Evolutionary conservation across 1,284 basidiomycete species (phyloP), one percentile per base, ranked within the genome.

Genomic region (Naganishia liquefaciens): DNA sequence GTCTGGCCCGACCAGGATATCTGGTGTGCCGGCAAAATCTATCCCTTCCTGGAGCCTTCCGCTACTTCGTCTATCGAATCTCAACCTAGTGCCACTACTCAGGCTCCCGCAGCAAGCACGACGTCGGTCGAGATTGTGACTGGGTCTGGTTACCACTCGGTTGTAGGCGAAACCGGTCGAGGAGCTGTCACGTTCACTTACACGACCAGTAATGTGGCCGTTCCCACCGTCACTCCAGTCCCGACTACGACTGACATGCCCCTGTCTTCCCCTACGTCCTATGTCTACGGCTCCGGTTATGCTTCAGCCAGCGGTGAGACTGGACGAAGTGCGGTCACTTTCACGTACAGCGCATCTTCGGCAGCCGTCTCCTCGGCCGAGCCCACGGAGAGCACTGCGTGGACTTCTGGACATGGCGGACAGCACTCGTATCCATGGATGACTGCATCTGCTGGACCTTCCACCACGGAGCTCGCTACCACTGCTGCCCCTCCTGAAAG

Each of bases 361-460:
- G 43, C 17, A 10, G 17, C 15, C n/a, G 33, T 54, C 21, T 47
- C 53, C 13, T 53, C 40, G 10, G 62, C 44, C 33, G 49, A 52
- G 44, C 53, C 62, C 7, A 33, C 25, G n/a, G 52, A 30, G 7
- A 44, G 39, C 25, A 50, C 39, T n/a, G 37, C 46, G 11, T 33
- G 33, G 27, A 52, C 42, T 5, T 44, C 49, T 10, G 65, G 65
- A 51, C 42, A 53, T 4, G 65, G 60, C 5, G 60, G 62, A 27
- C 65, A 66, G 27, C 61, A 66, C 40, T 47, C 65, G 17, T 66
- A 66, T 27, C 65, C 65, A 33, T 62, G 65, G 63, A 52, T 57
- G 54, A 62, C 60, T 17, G 43, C 54, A 40, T 46, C 54, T 6
- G 40, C 19, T 27, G 33, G 13, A 37, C 7, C 33, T 30, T 17